Evolutionary conservation across 108 stramenopile genomes (phyloP).

Genomic region (Cylindrotheca closterium): DNA sequence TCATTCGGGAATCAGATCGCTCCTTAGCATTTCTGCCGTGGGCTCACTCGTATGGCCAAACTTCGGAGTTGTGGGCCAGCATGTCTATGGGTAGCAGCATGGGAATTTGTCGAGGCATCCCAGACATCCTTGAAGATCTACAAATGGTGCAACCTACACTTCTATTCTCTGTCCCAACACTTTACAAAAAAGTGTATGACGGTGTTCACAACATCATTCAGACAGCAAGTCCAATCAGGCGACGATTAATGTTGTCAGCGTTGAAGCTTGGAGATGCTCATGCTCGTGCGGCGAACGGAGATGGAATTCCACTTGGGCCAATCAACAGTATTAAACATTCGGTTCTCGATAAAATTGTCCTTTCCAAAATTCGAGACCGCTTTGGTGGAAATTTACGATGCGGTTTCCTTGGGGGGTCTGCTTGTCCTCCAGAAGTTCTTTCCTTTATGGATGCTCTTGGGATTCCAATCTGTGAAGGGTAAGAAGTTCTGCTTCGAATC

Average conservation of each 20-base stretch:
- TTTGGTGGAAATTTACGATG: conserved; percentile 86
- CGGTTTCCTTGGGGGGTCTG: conserved; percentile 88
- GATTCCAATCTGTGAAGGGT: conserved; percentile 86
- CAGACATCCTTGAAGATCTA: conserved; percentile 76
- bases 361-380: conserved; percentile 86
- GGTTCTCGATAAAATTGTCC: conserved; percentile 74
- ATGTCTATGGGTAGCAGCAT: conserved; percentile 88
- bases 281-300: conserved; percentile 42
- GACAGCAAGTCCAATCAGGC: conserved; percentile 54
- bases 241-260: conserved; percentile 68
- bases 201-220: conserved; percentile 87
- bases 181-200: conserved; percentile 94
- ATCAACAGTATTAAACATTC: conserved; percentile 49
- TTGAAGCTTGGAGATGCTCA: conserved; percentile 64
- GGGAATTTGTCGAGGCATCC: conserved; percentile 83
- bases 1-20: conserved; percentile 65
- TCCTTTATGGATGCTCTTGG: conserved; percentile 92
- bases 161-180: conserved; percentile 90
- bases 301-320: conserved; percentile 40
- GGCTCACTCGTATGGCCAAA: conserved; percentile 96
- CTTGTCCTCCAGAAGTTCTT: conserved; percentile 83
- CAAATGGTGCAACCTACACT: conserved; percentile 77
- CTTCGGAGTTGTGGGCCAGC: conserved; percentile 81
- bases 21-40: conserved; percentile 93
- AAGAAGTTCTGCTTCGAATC: no score